phyloP scores from a whole-genome alignment of 2,329 filamentous ascomycete species.

The Chrysosporium queenslandicum region DNA sequence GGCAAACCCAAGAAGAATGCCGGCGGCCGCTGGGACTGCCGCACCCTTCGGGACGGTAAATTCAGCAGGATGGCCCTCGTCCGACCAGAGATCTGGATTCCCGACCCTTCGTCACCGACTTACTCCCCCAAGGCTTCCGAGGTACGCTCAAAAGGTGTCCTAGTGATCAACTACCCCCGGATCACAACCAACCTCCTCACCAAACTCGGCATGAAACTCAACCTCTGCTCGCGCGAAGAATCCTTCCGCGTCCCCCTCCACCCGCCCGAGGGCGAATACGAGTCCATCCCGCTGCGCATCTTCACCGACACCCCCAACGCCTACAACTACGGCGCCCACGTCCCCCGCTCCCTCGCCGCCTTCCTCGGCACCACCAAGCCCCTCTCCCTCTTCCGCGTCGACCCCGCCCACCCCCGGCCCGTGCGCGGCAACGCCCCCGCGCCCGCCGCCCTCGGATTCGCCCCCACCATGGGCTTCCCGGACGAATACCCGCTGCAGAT shows the following conservation, averaged over 20 bases:
- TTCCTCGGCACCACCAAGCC: conserved; percentile 41
- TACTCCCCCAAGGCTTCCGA: conserved; percentile 39
- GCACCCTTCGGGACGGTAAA: conserved; percentile 36
- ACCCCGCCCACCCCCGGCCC: conserved; percentile 37
- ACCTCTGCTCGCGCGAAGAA: conserved; percentile 29
- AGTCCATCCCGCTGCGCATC: conserved; percentile 40
- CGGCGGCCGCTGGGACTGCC: conserved; percentile 36
- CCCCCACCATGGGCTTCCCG: conserved; percentile 46
- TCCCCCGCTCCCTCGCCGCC: conserved; percentile 41
- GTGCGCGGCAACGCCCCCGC: conserved; percentile 47
- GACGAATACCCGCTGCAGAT: conserved; percentile 52
- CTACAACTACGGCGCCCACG: conserved; percentile 31
- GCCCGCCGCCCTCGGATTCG: conserved; percentile 43
- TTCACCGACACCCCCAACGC: conserved; percentile 46
- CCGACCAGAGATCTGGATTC: conserved; percentile 51
- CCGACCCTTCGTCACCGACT: conserved; percentile 36
- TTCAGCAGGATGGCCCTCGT: conserved; percentile 60
- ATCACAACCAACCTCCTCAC: conserved; percentile 14
- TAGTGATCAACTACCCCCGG: conserved; percentile 42
- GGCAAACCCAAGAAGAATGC: conserved; percentile 21
- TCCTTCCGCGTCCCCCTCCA: conserved; percentile 46
- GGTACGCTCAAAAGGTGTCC: conserved; percentile 43
- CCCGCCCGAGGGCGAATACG: conserved; percentile 42
- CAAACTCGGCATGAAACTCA: conserved; percentile 25
- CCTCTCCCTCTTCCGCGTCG: conserved; percentile 46